Evolutionary conservation across 2,329 filamentous ascomycete genomes (phyloP).

Genomic region (Penicillium frequentans): DNA sequence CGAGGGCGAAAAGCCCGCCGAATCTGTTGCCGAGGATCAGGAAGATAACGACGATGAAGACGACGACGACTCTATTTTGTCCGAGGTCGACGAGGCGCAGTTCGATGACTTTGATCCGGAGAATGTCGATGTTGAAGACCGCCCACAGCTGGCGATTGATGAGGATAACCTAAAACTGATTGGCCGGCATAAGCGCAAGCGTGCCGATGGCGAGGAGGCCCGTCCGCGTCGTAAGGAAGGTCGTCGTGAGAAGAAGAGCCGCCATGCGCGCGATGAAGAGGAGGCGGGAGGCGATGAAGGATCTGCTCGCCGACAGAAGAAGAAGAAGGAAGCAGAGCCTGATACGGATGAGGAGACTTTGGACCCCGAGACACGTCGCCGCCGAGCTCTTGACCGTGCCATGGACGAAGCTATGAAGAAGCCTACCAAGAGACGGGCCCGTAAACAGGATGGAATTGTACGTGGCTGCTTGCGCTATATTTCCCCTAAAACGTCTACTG

Average conservation of each 20-base stretch:
- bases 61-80: slow-evolving; percentile 62
- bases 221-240: slow-evolving; percentile 68
- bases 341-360: slow-evolving; percentile 71
- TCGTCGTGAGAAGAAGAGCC: slow-evolving; percentile 62
- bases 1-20: slow-evolving; percentile 7
- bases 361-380: slow-evolving; percentile 81
- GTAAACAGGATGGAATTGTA: slow-evolving; percentile 86
- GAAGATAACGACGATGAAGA: slow-evolving; percentile 30
- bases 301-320: slow-evolving; percentile 51
- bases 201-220: slow-evolving; percentile 62
- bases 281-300: slow-evolving; percentile 41
- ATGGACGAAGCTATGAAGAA: slow-evolving; percentile 89
- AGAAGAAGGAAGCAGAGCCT: slow-evolving; percentile 50
- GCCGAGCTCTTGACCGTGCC: slow-evolving; percentile 78
- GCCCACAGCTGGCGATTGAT: slow-evolving; percentile 59
- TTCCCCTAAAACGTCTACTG: slow-evolving; percentile 1
- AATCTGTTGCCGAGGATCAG: slow-evolving; percentile 17
- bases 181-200: slow-evolving; percentile 64
- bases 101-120: slow-evolving; percentile 65
- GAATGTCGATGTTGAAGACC: slow-evolving; percentile 61
- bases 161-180: slow-evolving; percentile 62
- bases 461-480: slow-evolving; percentile 31
- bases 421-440: slow-evolving; percentile 65
- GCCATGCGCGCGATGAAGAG: slow-evolving; percentile 68
- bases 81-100: slow-evolving; percentile 65